Base-by-base conservation (phyloP, 164 flowering plant genomes). In the Vitis rupestris region DNA sequence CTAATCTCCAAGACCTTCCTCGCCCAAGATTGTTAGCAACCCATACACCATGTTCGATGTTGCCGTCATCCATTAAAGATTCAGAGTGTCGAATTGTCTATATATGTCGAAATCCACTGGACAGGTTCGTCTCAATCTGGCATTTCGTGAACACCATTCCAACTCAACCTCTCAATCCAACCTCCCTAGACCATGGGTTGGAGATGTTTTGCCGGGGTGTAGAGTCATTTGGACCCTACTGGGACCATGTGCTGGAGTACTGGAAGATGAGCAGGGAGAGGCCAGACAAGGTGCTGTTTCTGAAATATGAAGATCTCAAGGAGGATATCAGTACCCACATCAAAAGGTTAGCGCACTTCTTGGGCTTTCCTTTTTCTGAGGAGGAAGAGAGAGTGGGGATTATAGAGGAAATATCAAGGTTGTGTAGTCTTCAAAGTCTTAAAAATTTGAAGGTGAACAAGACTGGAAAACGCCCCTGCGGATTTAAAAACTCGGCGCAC, bases 21-120 rank as follows among this genome's bases (percentile, higher is more conserved):
- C 10, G 69, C 11, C 78, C 81, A 2, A 72, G 82, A 37, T 9
- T 67, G n/a, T 66, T 79, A n/a, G 44, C 73, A 12, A 75, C 76
- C 8, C 82, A 79, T 56, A 3, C 64, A 11, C 68, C 76, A 10
- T 75, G 65, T 51, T 0, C n/a, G 0, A 58, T 72, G 5, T 44
- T 79, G 16, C 74, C 82, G 0, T 48, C 50, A 50, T 72, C 82
- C 17, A 69, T 79, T 11, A 44, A 23, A 52, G n/a, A 37, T 13
- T 65, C 73, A 0, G 44, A 66, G 11, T 74, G 71, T 37, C 48
- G 59, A 31, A 72, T 78, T 57, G 67, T 78, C 12, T 75, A 74
- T 61, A 54, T 78, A 10, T 64, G 66, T 62, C 60, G 76, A 19
- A 78, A 75, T 29, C 81, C 81, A 13, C 59, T 65, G 13, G 76